Evolutionary conservation across 371 early-diverging fungal species (phyloP).

Genomic region (Conidiobolus incongruus): DNA sequence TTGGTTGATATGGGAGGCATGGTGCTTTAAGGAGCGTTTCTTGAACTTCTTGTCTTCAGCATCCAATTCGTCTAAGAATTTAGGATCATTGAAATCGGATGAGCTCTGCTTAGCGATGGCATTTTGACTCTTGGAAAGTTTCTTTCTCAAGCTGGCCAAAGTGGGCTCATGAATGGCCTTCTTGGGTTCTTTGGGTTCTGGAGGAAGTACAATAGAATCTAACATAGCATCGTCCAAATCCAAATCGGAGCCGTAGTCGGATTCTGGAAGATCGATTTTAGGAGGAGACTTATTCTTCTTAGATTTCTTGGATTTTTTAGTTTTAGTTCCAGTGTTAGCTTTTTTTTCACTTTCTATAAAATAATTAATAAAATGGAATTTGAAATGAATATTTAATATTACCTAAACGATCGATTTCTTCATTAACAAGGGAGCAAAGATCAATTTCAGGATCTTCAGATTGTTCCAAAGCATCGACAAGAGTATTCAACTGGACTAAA

Average conservation of each 20-base stretch:
- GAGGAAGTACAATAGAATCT: no score
- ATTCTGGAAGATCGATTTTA: slow-evolving; percentile 7
- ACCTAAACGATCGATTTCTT: background rate
- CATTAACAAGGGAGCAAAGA: slow-evolving; percentile 5
- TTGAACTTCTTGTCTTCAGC: slow-evolving; percentile 51
- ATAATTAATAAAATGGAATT: background rate
- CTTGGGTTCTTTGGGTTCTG: no score
- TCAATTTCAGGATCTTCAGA: slow-evolving; percentile 20
- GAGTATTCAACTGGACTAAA: slow-evolving; percentile 39
- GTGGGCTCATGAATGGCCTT: no score
- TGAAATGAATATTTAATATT: background rate
- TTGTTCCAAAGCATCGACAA: slow-evolving; percentile 41
- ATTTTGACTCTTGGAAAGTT: no score
- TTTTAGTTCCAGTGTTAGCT: background rate
- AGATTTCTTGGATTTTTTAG: slow-evolving; percentile 1
- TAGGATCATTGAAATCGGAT: slow-evolving; percentile 62
- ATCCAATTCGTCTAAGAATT: slow-evolving; percentile 44
- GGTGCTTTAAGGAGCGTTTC: slow-evolving; percentile 42
- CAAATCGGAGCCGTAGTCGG: slow-evolving; percentile 6
- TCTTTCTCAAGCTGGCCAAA: no score
- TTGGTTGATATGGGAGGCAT: slow-evolving; percentile 8
- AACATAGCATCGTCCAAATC: slow-evolving; percentile 6
- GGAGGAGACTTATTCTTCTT: slow-evolving; percentile 3
- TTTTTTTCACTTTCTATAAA: background rate
- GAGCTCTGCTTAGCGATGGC: background rate